Conservation (phyloP, 2,329 filamentous ascomycete species). For the Fusarium gaditjirri region DNA sequence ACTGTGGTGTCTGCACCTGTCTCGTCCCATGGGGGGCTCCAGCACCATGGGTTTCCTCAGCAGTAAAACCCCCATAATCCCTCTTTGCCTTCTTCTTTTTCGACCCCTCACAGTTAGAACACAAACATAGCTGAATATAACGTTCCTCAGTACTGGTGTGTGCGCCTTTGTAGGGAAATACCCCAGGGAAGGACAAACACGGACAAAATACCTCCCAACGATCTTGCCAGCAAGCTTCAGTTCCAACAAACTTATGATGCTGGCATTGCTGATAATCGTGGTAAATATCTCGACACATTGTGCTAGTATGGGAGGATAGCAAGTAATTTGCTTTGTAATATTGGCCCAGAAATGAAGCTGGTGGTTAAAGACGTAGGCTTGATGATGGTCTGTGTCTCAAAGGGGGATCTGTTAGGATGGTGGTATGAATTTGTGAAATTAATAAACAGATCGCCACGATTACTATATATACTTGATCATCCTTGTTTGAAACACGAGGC, state of each 20-base stretch:
- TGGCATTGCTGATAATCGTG: neutral
- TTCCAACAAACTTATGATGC: neutral
- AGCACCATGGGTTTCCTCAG: neutral
- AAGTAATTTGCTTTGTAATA: neutral
- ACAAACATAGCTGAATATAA: neutral
- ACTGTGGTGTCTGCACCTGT: neutral
- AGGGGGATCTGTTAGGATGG: neutral
- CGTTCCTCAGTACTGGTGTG: neutral
- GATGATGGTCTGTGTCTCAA: neutral
- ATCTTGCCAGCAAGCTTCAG: conserved; percentile 4
- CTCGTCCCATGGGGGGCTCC: neutral
- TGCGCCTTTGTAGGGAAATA: neutral
- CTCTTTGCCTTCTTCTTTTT: neutral
- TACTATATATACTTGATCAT: conserved; percentile 4
- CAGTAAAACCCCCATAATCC: neutral
- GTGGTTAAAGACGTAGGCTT: neutral
- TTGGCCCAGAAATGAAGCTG: neutral
- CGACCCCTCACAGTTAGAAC: neutral
- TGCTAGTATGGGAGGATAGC: neutral
- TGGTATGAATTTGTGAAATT: neutral
- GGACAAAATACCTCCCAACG: neutral
- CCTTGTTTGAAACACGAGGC: neutral
- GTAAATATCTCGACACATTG: conserved; percentile 6
- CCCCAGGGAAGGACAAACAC: neutral
- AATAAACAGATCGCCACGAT: neutral